Evolutionary conservation across 106 monocot species (phyloP), one percentile per base, ranked within the genome.

Genomic region (Acorus calamus): DNA sequence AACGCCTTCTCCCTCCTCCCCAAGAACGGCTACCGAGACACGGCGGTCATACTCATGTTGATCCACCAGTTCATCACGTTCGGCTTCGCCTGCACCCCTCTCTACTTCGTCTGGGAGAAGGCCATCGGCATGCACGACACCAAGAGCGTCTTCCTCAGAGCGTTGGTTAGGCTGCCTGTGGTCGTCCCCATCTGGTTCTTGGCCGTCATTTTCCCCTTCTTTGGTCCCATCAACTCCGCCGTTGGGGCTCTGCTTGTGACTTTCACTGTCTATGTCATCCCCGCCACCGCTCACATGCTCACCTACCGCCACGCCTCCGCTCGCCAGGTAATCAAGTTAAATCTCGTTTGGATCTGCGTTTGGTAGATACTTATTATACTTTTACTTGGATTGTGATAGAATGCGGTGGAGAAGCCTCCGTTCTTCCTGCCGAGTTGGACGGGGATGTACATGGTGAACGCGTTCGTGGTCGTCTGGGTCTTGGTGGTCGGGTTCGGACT

Each of bases 401-500:
- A 82, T 50, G 87, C 92, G 2, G 92, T 84, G 11, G 92, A 92
- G 84, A 66, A 64, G 11, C 92, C 84, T 9, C 84, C 92, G 41
- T 77, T 66, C 71, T 80, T 75, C 56, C 53, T 79, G 4, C 87
- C 87, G 3, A 52, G 78, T 7, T 92, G 92, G 92, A 72, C 82
- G 44, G 87, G 83, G 8, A 50, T 77, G 43, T 92, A 75, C 74
- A 55, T 74, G 5, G 77, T 87, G 60, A 92, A 92, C 77, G 55
- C 58, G 2, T 82, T 92, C 68, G 54, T 92, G 9, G 87, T 87
- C 43, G 86, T 70, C 2, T 92, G 92, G 92, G 87, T 92, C n/a
- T 55, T 92, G 46, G 81, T 92, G 8, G 84, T 92, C 3, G 92
- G 92, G 2, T 92, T 92, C 69, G 92, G 92, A 5, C 77, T 92